These are phyloP conservation scores for Xerocomus nothofagi DNA, from an alignment of 1,284 basidiomycete species.

Conservation along the genomic window DNA sequence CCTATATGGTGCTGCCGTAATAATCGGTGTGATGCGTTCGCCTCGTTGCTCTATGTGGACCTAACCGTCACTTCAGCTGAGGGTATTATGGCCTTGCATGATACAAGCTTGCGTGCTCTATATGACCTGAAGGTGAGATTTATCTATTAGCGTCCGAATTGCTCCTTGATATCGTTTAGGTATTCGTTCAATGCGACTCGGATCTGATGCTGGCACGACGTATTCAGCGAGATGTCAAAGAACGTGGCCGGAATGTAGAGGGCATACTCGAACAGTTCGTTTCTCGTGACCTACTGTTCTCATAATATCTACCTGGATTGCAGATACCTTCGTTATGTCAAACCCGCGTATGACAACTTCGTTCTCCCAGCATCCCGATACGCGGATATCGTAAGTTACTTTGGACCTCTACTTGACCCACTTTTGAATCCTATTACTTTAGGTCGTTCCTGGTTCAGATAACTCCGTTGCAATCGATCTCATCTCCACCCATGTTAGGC, in stretches of 20 bases:
- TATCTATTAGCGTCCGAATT: constrained; percentile 3
- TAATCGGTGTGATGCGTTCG: constrained; percentile 63
- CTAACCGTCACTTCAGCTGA: constrained; percentile 56
- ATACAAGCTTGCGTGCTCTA: constrained; percentile 72
- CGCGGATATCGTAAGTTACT: constrained; percentile 78
- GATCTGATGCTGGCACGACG: constrained; percentile 97
- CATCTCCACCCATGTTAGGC: constrained; percentile 87
- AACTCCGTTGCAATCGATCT: constrained; percentile 93
- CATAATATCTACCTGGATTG: constrained; percentile 11
- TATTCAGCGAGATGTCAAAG: constrained; percentile 84
- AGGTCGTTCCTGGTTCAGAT: constrained; percentile 91
- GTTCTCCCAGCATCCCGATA: constrained; percentile 86
- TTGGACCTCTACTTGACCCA: not conserved
- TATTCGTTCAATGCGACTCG: constrained; percentile 88
- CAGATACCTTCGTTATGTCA: constrained; percentile 89
- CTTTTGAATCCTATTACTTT: constrained; percentile 1
- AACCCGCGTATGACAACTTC: constrained; percentile 92
- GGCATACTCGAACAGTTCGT: constrained; percentile 87
- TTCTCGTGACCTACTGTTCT: not conserved
- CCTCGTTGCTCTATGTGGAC: not conserved
- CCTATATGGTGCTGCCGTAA: constrained; percentile 93
- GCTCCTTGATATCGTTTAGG: constrained; percentile 39
- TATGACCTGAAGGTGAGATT: constrained; percentile 87
- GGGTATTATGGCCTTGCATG: constrained; percentile 90
- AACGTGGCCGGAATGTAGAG: constrained; percentile 82